Evolutionary conservation across 495 filamentous ascomycete genomes (phyloP).

Genomic region (Mytilinidion resinicola): DNA sequence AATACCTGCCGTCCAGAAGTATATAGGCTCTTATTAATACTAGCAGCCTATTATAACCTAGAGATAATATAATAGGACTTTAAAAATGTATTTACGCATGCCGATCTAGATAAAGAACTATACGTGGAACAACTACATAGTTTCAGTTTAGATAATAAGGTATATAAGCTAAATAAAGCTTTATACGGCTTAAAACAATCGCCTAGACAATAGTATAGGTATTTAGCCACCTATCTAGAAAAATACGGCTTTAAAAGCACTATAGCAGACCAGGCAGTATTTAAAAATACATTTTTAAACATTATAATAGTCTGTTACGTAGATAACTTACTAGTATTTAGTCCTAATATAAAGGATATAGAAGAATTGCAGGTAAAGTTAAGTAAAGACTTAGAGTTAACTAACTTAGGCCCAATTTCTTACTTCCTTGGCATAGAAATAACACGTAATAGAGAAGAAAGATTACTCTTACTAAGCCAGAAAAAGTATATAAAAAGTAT

Average conservation of each 20-base stretch:
- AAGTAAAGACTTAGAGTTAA: neutral
- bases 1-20: constrained; percentile 11
- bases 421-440: constrained; percentile 3
- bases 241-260: neutral
- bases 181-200: constrained; percentile 26
- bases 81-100: too few relatives aligned
- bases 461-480: neutral
- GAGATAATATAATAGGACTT: constrained; percentile 36
- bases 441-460: neutral
- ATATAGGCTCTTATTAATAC: constrained; percentile 10
- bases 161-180: constrained; percentile 4
- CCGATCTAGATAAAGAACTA: too few relatives aligned
- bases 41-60: constrained; percentile 18
- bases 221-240: constrained; percentile 5
- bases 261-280: neutral
- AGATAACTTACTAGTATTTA: neutral
- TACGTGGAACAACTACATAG: too few relatives aligned
- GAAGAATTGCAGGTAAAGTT: neutral
- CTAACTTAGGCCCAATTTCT: neutral
- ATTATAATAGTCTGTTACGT: neutral
- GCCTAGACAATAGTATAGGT: constrained; percentile 13
- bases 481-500: too few relatives aligned
- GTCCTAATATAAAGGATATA: neutral
- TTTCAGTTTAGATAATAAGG: neutral
- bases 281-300: neutral